phyloP scores from a whole-genome alignment of 2,329 filamentous ascomycete species.

The Knoxdaviesia proteae region DNA sequence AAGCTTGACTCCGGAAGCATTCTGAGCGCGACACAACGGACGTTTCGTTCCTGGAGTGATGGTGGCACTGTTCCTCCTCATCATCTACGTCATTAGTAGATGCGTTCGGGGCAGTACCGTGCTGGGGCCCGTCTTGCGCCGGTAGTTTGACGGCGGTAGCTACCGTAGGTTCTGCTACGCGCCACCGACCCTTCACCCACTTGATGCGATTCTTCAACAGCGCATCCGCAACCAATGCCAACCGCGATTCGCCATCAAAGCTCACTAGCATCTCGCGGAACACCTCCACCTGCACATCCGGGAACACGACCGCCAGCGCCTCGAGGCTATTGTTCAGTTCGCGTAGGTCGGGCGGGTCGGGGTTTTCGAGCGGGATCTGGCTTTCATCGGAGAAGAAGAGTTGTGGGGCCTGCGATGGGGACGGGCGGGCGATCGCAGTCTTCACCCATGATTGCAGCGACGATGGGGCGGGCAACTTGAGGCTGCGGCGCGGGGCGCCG shows the following conservation, averaged over 20 bases:
- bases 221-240: slow-evolving; percentile 58
- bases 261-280: slow-evolving; percentile 62
- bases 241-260: slow-evolving; percentile 55
- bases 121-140: background rate
- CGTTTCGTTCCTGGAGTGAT: background rate
- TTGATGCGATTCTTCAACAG: slow-evolving; percentile 50
- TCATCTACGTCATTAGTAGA: too few relatives aligned
- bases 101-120: too few relatives aligned
- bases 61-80: too few relatives aligned
- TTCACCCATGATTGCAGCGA: background rate
- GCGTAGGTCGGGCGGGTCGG: slow-evolving; percentile 39
- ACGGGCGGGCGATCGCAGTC: background rate
- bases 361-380: slow-evolving; percentile 25
- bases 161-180: slow-evolving; percentile 14
- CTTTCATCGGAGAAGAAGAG: slow-evolving; percentile 32
- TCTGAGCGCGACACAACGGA: slow-evolving; percentile 34
- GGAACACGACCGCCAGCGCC: slow-evolving; percentile 51
- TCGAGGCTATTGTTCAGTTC: slow-evolving; percentile 51
- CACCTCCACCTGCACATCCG: slow-evolving; percentile 62
- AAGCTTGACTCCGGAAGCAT: slow-evolving; percentile 43
- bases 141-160: background rate
- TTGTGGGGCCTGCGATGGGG: too few relatives aligned
- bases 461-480: too few relatives aligned
- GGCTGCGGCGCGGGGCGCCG: too few relatives aligned
- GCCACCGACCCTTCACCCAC: slow-evolving; percentile 51